Conservation (phyloP, 306 rosid species). For the Gastrolobium bilobum region DNA sequence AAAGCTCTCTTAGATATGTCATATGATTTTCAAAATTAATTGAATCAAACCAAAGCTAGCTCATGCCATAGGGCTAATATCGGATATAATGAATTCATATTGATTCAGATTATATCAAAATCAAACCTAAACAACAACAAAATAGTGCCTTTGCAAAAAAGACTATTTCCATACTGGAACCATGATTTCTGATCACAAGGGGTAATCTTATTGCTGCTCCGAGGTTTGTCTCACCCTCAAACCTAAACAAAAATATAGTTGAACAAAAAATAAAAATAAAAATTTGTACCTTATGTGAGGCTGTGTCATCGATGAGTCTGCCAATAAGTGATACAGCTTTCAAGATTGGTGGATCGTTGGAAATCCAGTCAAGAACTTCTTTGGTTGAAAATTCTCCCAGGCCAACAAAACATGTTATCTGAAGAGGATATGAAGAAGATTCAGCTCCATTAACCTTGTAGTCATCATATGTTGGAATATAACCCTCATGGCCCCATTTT, state of each 20-base stretch:
- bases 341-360: constrained; percentile 18
- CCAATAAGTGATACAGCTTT: not conserved
- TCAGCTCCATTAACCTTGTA: not conserved
- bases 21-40: not conserved
- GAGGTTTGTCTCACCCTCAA: no score
- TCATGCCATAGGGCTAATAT: constrained; percentile 18
- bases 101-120: not conserved
- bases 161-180: no score
- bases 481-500: constrained; percentile 36
- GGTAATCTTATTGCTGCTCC: no score
- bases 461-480: not conserved
- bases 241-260: no score
- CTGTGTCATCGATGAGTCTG: not conserved
- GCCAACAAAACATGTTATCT: not conserved
- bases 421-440: not conserved
- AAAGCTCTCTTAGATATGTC: not conserved
- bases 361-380: constrained; percentile 47
- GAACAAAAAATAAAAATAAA: no score
- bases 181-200: no score
- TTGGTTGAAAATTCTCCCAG: constrained; percentile 35
- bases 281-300: constrained; percentile 40
- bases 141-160: no score
- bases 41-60: not conserved
- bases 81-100: no score
- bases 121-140: not conserved